Evolutionary conservation across 306 rosid genomes (phyloP), one percentile per base, ranked within the genome.

Genomic region (Dryas drummondii): DNA sequence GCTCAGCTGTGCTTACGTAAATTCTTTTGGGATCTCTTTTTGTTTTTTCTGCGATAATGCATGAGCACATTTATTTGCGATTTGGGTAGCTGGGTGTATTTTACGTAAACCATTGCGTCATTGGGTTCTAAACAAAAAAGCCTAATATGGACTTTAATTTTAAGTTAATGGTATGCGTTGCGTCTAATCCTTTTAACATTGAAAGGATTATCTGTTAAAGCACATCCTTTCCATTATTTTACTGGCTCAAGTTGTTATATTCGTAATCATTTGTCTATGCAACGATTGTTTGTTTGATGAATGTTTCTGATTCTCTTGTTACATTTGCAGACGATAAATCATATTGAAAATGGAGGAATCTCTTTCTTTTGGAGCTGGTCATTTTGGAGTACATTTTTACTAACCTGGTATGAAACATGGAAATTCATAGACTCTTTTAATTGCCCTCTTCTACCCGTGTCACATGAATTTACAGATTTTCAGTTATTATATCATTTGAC

Each of bases 311-410:
- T 68, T 84, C 13, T 14, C 48, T 55, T n/a, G 48, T 75, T 42
- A 52, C 66, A 32, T 63, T 7, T 69, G 13, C 91, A 94, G 98
- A 84, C 97, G 0, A 82, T 89, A 73, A 84, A 90, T 74, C 83
- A 78, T 52, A 76, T 76, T 8, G 90, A 84, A 78, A 90, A 82
- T 71, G 89, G 97, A 71, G 96, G 89, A 69, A 90, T 94, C 81
- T 90, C 99, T 64, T 94, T 92, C 97, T 90, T 94, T 52, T 94
- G 99, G 99, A 89, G 92, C 83, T 94, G 97, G 99, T 90, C 99
- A 5, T 94, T 92, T 72, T 94, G 97, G 99, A 92, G 96, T 65
- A 92, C 99, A 1, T 92, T 94, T 82, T 80, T 94, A 78, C 91
- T 94, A 76, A 94, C 97, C 60, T 94, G 97, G 99, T 92, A 88